Conservation (phyloP, 768 basidiomycete species). For the Suillus variegatus region DNA sequence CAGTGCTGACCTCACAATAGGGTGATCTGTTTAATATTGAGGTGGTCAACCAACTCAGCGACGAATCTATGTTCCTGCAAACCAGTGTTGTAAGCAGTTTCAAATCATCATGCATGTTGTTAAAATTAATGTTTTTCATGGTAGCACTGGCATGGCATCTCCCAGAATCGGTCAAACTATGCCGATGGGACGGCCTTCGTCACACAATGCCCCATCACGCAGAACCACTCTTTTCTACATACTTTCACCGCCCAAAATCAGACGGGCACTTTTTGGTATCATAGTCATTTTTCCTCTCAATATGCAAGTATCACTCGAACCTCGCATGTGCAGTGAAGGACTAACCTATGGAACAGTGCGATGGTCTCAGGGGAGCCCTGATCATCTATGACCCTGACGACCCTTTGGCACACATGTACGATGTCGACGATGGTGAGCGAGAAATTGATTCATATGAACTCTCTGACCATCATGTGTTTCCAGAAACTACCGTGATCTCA, state of each 20-base stretch:
- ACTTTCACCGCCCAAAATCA: slow-evolving; percentile 23
- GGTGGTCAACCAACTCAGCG: slow-evolving; percentile 45
- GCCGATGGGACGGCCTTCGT: slow-evolving; percentile 45
- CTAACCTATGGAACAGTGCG: slow-evolving; percentile 13
- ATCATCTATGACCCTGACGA: slow-evolving; percentile 46
- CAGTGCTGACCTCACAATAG: slow-evolving; percentile 19
- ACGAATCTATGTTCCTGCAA: slow-evolving; percentile 45
- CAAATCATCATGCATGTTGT: not conserved
- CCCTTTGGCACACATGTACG: slow-evolving; percentile 40
- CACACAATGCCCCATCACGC: slow-evolving; percentile 32
- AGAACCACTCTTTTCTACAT: slow-evolving; percentile 21
- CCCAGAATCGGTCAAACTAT: slow-evolving; percentile 42
- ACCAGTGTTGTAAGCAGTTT: slow-evolving; percentile 49
- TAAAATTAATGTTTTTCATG: not conserved
- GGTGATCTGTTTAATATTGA: slow-evolving; percentile 43
- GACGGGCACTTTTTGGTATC: slow-evolving; percentile 36
- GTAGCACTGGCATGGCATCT: slow-evolving; percentile 60
- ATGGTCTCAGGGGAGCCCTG: slow-evolving; percentile 28
- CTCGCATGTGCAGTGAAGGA: not conserved
- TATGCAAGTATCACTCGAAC: slow-evolving; percentile 24
- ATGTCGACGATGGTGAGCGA: slow-evolving; percentile 42
- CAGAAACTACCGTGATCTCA: slow-evolving; percentile 45
- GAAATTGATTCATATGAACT: not conserved
- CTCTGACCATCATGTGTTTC: not conserved
- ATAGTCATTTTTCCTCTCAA: slow-evolving; percentile 38